Percentiles rank a stretch among this genome's conserved stretches.
phyloP scores from a whole-genome alignment of 305 asterid species.

The Stenogyne calaminthoides region DNA sequence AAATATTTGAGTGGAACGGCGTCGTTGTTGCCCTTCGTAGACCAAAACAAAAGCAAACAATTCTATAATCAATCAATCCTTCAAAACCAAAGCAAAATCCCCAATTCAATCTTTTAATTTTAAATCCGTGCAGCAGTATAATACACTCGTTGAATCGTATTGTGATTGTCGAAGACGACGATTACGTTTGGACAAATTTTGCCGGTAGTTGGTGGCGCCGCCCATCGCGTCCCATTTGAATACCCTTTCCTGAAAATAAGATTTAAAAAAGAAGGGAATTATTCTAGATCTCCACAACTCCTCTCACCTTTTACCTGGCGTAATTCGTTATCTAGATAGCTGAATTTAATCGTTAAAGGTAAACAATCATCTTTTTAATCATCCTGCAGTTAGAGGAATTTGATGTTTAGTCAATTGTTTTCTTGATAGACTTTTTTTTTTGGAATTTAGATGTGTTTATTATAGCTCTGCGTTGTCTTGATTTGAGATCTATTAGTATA shows the following conservation, averaged over 20 bases:
- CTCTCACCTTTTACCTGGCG: background rate
- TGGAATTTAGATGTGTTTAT: background rate
- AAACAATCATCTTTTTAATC: background rate
- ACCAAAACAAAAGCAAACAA: slow-evolving; percentile 1
- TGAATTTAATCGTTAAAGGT: slow-evolving; percentile 33
- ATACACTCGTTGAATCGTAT: slow-evolving; percentile 10
- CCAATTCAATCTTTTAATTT: background rate
- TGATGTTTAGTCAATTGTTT: background rate
- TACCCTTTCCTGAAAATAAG: background rate
- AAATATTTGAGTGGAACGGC: background rate
- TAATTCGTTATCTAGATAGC: slow-evolving; percentile 27
- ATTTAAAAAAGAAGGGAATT: background rate
- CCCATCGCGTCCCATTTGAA: slow-evolving; percentile 4
- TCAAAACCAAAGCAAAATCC: background rate
- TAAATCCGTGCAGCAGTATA: background rate
- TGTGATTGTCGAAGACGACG: slow-evolving; percentile 32
- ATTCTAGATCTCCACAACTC: slow-evolving; percentile 8
- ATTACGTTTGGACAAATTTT: slow-evolving; percentile 27
- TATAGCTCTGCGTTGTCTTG: background rate
- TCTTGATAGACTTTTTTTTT: background rate
- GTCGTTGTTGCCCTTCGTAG: background rate
- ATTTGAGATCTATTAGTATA: slow-evolving; percentile 23
- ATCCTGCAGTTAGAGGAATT: slow-evolving; percentile 7
- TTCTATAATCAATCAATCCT: slow-evolving; percentile 9
- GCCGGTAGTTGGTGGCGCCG: slow-evolving; percentile 39